phyloP scores from a whole-genome alignment of 163 green algal species.

The Scenedesmus sp. region DNA sequence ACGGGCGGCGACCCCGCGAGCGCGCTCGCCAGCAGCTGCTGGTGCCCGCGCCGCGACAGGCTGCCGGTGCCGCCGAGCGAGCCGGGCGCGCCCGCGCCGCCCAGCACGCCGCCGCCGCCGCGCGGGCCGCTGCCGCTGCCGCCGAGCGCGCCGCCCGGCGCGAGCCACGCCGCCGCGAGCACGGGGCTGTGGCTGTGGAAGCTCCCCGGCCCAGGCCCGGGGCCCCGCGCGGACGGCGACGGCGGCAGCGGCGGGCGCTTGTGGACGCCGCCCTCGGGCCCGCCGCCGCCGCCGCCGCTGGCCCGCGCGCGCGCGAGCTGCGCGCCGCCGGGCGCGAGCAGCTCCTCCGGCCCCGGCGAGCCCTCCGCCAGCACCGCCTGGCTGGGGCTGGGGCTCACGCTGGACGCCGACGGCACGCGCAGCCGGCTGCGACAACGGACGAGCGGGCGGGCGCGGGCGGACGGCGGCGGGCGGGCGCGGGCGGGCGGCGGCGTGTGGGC shows the following conservation, averaged over 20 bases:
- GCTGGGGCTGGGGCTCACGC: constrained; percentile 36
- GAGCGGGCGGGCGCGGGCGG: no score
- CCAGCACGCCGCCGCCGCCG: no score
- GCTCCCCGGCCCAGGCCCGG: neutral
- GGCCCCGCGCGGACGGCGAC: neutral
- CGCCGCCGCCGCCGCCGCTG: constrained; percentile 7
- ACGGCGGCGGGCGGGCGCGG: no score
- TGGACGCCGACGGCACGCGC: constrained; percentile 1
- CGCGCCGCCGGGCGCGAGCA: neutral
- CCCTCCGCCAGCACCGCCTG: neutral
- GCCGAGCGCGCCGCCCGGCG: neutral
- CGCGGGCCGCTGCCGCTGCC: neutral
- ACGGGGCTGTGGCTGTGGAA: neutral
- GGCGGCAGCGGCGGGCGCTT: neutral
- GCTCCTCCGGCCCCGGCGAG: neutral
- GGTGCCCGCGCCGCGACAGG: neutral
- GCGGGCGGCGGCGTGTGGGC: neutral
- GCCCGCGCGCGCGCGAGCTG: neutral
- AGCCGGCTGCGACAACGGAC: neutral
- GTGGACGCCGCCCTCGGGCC: no score
- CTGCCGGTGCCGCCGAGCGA: no score
- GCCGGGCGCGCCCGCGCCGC: no score
- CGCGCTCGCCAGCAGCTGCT: neutral
- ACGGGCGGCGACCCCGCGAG: neutral
- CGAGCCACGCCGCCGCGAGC: neutral